phyloP scores from a whole-genome alignment of 192 early-diverging fungal species.

The Mortierella hygrophila region DNA sequence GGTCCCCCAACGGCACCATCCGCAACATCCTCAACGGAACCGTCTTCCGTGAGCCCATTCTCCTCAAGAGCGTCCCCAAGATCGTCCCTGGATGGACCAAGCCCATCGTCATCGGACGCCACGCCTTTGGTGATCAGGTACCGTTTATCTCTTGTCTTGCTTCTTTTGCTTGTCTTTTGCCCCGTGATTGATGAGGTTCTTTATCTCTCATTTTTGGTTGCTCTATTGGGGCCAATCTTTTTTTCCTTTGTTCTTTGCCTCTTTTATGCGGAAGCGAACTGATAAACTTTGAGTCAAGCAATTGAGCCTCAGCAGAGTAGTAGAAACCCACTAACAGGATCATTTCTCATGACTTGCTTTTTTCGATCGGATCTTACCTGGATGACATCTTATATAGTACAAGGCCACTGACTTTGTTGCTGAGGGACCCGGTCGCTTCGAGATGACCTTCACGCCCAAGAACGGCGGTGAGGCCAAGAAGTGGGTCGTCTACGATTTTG shows the following conservation, averaged over 20 bases:
- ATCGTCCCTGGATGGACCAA: constrained; percentile 94
- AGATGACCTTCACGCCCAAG: constrained; percentile 91
- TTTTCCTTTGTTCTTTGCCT: not conserved
- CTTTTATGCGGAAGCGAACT: not conserved
- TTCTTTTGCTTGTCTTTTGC: not conserved
- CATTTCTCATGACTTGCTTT: constrained; percentile 19
- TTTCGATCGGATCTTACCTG: not conserved
- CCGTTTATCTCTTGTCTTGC: not conserved
- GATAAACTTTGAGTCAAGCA: not conserved
- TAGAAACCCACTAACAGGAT: not conserved
- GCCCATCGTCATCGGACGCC: constrained; percentile 96
- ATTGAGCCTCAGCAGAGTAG: not conserved
- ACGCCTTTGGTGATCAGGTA: constrained; percentile 97
- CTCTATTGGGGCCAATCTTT: not conserved
- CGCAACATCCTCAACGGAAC: constrained; percentile 97
- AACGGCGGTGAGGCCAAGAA: constrained; percentile 73
- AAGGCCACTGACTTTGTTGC: constrained; percentile 96
- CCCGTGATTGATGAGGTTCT: not conserved
- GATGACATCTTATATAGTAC: constrained; percentile 71
- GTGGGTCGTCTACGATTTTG: constrained; percentile 85
- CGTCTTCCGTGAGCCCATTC: constrained; percentile 97
- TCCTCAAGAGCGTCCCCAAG: constrained; percentile 92
- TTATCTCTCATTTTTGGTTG: not conserved
- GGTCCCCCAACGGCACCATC: constrained; percentile 96
- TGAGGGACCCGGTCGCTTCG: constrained; percentile 89